A percentile compares a stretch with the other conserved stretches of the same genome.
These are phyloP conservation scores for Fraxinus baroniana DNA, from an alignment of 305 asterid genomes.

Conservation along the genomic window DNA sequence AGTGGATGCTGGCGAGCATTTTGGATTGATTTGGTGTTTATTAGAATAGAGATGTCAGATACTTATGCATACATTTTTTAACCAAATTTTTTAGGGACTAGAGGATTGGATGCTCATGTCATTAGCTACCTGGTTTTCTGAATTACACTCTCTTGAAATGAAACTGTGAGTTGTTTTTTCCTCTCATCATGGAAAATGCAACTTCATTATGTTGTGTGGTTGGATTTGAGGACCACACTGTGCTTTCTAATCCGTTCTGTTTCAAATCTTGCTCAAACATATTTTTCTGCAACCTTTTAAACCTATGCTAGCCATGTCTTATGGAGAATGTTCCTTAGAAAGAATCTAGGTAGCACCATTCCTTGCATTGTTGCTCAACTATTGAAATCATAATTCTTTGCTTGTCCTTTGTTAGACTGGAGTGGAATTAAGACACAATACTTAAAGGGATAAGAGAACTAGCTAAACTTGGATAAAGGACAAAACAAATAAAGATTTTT, in stretches of 20 bases:
- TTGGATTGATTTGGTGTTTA: neutral
- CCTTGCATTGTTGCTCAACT: neutral
- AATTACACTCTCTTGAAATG: neutral
- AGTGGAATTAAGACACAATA: neutral
- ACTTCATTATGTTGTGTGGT: neutral
- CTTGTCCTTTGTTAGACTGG: neutral
- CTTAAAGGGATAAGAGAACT: neutral
- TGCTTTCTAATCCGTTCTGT: neutral
- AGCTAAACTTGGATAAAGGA: neutral
- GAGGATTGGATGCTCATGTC: neutral
- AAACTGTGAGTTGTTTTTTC: neutral
- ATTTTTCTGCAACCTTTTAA: too few species aligned
- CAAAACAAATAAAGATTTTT: neutral
- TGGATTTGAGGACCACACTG: neutral
- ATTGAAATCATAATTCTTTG: neutral
- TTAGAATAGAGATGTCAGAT: neutral
- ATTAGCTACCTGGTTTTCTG: neutral
- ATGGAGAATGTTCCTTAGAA: too few species aligned
- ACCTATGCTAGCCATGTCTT: too few species aligned
- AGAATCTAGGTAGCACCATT: too few species aligned
- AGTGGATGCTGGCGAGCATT: neutral
- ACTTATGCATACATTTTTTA: neutral
- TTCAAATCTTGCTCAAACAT: neutral
- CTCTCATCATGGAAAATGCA: neutral
- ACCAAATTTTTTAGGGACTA: neutral